Evolutionary conservation across 2,329 filamentous ascomycete genomes (phyloP), one percentile per base, ranked within the genome.

Genomic region (Fonsecaea multimorphosa): DNA sequence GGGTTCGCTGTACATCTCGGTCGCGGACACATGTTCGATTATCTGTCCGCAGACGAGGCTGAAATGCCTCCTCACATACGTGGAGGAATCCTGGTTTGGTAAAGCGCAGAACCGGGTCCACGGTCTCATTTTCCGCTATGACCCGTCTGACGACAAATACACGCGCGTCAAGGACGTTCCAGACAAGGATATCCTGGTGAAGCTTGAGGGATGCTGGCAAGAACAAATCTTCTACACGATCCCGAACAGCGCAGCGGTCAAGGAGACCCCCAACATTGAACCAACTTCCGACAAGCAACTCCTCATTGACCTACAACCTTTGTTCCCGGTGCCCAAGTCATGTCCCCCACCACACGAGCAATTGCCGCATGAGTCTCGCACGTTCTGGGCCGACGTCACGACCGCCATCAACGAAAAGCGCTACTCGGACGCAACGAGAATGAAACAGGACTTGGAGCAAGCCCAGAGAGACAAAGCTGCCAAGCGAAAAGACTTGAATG

Each of bases 361-460:
- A 77, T 86, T 96, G 1, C 86, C 90, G 62, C 95, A 99, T 77
- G 95, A 99, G 79, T 96, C 91, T 1, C 86, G 95, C 70, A 88
- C 86, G 64, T 90, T 97, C 76, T 99, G 95, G 95, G 85, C 87
- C 36, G 87, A 86, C 27, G 94, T 99, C 52, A 98, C 95, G 19
- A 85, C 91, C 59, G 92, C 93, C 38, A 98, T 99, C 74, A 78
- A 86, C 24, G 81, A 87, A 67, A 96, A 93, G 79, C 92, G 96
- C 76, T 99, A 88, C 78, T 86, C 85, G 49, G 88, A 90, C 70
- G 95, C 95, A 7, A 99, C 95, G 24, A 87, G 86, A 22, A 81
- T 95, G 68, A 99, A 99, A 82, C 87, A 92, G 66, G 92, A 96
- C 73, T 86, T 99, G 11, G 95, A 99, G 78, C 95, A 99, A 77